Evolutionary conservation across 2,329 filamentous ascomycete species (phyloP).

Genomic region (Nemania bipapillata): DNA sequence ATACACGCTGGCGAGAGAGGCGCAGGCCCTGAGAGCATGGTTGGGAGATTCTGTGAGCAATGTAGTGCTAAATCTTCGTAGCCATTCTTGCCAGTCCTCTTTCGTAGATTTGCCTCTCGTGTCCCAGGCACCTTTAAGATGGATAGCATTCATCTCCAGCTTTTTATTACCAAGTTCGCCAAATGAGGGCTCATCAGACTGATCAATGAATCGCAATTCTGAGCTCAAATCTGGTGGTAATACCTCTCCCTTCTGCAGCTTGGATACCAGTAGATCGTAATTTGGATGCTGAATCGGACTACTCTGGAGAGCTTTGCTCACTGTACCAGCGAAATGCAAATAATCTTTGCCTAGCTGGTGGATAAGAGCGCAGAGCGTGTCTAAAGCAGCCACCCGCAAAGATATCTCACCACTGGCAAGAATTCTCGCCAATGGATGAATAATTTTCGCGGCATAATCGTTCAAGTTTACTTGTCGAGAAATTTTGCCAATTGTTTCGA

Average conservation of each 20-base stretch:
- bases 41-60: slow-evolving; percentile 95
- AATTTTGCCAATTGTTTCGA: slow-evolving; percentile 93
- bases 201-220: slow-evolving; percentile 80
- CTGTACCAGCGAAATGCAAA: slow-evolving; percentile 89
- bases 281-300: slow-evolving; percentile 89
- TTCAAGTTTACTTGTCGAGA: slow-evolving; percentile 97
- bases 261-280: slow-evolving; percentile 90
- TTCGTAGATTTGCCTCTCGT: slow-evolving; percentile 95
- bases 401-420: slow-evolving; percentile 77
- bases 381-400: slow-evolving; percentile 83
- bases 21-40: slow-evolving; percentile 91
- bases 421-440: slow-evolving; percentile 89
- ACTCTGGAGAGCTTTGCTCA: slow-evolving; percentile 84
- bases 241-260: slow-evolving; percentile 92
- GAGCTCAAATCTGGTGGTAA: slow-evolving; percentile 94
- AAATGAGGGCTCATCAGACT: slow-evolving; percentile 81
- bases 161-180: slow-evolving; percentile 91
- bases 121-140: slow-evolving; percentile 97
- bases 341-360: slow-evolving; percentile 97
- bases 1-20: slow-evolving; percentile 88
- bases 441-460: slow-evolving; percentile 94
- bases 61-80: slow-evolving; percentile 94
- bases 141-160: slow-evolving; percentile 95
- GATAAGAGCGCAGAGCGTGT: slow-evolving; percentile 93
- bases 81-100: slow-evolving; percentile 99